phyloP scores from a whole-genome alignment of 2,329 filamentous ascomycete genomes.

The Neonectria ditissima region DNA sequence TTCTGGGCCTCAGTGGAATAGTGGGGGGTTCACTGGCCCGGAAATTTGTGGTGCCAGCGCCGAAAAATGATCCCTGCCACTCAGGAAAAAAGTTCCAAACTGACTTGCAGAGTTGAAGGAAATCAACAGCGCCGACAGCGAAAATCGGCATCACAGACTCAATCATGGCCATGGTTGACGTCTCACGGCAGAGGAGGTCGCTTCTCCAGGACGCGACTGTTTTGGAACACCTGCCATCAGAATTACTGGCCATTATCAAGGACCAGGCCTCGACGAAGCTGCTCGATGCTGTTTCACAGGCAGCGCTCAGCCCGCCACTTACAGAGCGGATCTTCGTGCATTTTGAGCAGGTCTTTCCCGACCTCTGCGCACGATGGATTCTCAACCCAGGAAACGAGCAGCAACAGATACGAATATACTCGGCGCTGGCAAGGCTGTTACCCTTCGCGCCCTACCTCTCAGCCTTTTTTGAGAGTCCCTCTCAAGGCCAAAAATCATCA shows the following conservation, averaged over 20 bases:
- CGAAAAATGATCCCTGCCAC: slow-evolving; percentile 44
- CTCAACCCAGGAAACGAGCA: slow-evolving; percentile 56
- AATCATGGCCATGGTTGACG: slow-evolving; percentile 67
- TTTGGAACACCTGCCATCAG: slow-evolving; percentile 73
- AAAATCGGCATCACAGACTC: slow-evolving; percentile 48
- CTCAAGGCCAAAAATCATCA: slow-evolving; percentile 29
- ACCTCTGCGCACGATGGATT: slow-evolving; percentile 86
- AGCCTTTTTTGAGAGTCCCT: slow-evolving; percentile 69
- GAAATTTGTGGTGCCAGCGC: slow-evolving; percentile 51
- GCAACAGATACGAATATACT: slow-evolving; percentile 63
- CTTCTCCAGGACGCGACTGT: slow-evolving; percentile 66
- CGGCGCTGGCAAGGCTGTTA: slow-evolving; percentile 82
- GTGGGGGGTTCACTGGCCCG: slow-evolving; percentile 51
- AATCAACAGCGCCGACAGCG: slow-evolving; percentile 44
- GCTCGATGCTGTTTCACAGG: slow-evolving; percentile 76
- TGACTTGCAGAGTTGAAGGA: slow-evolving; percentile 42
- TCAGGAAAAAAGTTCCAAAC: slow-evolving; percentile 54
- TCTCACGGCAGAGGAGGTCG: slow-evolving; percentile 66
- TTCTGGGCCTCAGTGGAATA: slow-evolving; percentile 17
- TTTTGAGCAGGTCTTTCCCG: slow-evolving; percentile 81
- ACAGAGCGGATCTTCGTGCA: slow-evolving; percentile 80
- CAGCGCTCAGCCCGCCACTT: slow-evolving; percentile 75
- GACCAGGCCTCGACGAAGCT: slow-evolving; percentile 73
- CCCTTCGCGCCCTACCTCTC: slow-evolving; percentile 85
- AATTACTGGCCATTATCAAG: slow-evolving; percentile 76